Evolutionary conservation across 1,284 basidiomycete species (phyloP).

Genomic region (Trametes pubescens): DNA sequence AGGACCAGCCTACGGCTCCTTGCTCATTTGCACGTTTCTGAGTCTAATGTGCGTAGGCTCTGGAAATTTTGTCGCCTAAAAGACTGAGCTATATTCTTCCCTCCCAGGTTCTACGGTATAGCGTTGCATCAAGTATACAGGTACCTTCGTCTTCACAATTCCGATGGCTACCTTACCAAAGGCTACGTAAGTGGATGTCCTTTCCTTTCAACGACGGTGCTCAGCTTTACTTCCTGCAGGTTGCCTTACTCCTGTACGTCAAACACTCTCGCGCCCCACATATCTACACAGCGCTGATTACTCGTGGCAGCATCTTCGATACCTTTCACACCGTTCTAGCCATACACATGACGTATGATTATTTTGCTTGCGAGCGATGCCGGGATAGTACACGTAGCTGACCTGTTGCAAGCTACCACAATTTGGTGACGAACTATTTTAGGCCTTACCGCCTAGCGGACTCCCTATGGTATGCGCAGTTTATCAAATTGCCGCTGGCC

Average conservation of each 20-base stretch:
- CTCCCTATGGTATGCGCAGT: background rate
- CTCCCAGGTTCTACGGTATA: constrained; percentile 3
- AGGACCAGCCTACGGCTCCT: background rate
- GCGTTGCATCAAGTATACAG: constrained; percentile 2
- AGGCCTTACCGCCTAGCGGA: background rate
- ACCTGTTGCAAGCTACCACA: background rate
- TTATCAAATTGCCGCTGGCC: too few relatives aligned
- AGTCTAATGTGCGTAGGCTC: background rate
- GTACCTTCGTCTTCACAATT: constrained; percentile 3
- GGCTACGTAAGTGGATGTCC: background rate
- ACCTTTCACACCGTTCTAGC: background rate
- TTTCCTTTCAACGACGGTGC: background rate
- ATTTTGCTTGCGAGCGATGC: background rate
- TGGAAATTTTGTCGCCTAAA: background rate
- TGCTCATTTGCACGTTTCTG: background rate
- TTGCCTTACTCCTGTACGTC: background rate
- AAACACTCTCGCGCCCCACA: background rate
- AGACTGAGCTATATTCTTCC: background rate
- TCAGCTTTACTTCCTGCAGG: background rate
- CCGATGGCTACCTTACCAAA: background rate
- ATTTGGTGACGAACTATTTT: background rate
- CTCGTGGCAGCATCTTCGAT: background rate
- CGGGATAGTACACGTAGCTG: background rate
- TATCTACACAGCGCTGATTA: background rate
- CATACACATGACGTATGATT: background rate